Conservation (phyloP, 805 yeast genomes). For the Yarrowia phangngaensis region DNA sequence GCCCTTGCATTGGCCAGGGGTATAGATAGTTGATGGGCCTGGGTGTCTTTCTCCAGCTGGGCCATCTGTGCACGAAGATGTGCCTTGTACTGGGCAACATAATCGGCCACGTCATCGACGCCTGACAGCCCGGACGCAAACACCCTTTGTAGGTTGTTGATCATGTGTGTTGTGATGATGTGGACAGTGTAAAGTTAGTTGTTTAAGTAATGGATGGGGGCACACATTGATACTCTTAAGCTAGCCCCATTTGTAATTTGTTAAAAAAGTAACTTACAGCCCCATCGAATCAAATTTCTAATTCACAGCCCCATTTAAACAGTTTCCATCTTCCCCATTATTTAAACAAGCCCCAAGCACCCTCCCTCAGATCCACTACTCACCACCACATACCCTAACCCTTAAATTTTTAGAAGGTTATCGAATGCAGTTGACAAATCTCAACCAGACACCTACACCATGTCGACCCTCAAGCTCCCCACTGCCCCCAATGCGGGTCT, state of each 20-base stretch:
- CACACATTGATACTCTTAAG: too few species aligned
- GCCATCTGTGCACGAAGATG: slow-evolving; percentile 43
- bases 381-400: slow-evolving; percentile 6
- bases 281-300: too few species aligned
- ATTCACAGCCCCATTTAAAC: too few species aligned
- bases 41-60: slow-evolving; percentile 38
- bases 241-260: too few species aligned
- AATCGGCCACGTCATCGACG: slow-evolving; percentile 49
- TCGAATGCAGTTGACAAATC: background rate
- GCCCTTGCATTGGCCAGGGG: slow-evolving; percentile 39
- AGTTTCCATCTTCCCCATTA: too few species aligned
- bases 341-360: background rate
- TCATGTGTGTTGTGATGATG: slow-evolving; percentile 19
- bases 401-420: slow-evolving; percentile 17
- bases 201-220: too few species aligned
- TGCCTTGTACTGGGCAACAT: slow-evolving; percentile 50
- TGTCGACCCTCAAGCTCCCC: slow-evolving; percentile 62
- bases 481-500: slow-evolving; percentile 89
- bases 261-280: too few species aligned
- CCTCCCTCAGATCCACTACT: background rate
- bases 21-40: slow-evolving; percentile 32
- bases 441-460: slow-evolving; percentile 56
- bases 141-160: slow-evolving; percentile 21
- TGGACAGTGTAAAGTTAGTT: too few species aligned
- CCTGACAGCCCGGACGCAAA: slow-evolving; percentile 43